Evolutionary conservation across 148 eudicot species (phyloP), one percentile per base, ranked within the genome.

Genomic region (Oxyria digyna): DNA sequence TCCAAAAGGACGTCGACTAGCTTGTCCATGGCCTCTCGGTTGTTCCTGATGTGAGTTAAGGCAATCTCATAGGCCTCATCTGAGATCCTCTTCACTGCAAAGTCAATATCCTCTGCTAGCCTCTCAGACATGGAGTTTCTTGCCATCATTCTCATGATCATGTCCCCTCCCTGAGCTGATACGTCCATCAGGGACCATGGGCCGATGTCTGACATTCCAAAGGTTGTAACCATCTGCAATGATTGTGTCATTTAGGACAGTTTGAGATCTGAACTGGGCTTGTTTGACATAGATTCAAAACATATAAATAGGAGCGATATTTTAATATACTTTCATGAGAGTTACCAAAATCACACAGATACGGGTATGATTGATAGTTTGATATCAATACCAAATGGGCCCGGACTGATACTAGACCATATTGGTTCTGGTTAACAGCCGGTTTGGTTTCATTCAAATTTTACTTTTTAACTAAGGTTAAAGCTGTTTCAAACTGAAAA

Each of bases 101-200:
- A 46, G 73, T 94, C 99, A 24, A 94, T 94, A 64, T 94, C 99
- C 83, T 90, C 97, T 4, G 99, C 99, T 1, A 94, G 96, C 79
- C 48, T 94, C 73, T 90, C 99, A 0, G 99, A 94, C 99, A 94
- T 94, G n/a, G 97, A 90, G 62, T 94, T 94, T 67, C 99, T 82
- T 4, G 99, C 97, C 99, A 90, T 94, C 99, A 94, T 94, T 83
- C 99, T 82, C 99, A 94, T 91, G 55, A 90, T 90, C 33, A 94
- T 87, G 75, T 94, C 99, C 29, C 65, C 80, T 42, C 94, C 88
- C 76, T 91, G 97, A 62, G 83, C 79, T 24, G 92, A 87, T 42
- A 87, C 59, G 70, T 94, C 99, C 99, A 87, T 94, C 15, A 94
- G 92, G 27, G 99, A 94, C 99, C 99, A 94, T 8, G 99, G 99